These are phyloP conservation scores for Xylariales sp. DNA, from an alignment of 2,329 filamentous ascomycete species.

Conservation along the genomic window DNA sequence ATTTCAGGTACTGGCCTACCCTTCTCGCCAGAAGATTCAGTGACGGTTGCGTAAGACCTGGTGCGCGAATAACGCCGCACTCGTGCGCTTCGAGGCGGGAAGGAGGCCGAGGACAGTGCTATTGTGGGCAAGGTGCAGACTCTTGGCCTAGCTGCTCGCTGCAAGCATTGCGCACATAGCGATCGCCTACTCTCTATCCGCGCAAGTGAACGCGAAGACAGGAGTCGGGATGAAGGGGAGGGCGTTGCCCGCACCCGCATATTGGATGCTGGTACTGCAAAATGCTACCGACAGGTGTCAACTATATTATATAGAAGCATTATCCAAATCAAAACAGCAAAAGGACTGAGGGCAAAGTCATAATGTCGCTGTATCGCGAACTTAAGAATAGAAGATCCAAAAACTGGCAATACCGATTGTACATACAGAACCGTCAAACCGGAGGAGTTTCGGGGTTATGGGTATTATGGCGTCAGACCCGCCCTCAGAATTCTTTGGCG, in stretches of 20 bases:
- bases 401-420: too few species aligned
- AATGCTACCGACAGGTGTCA: background rate
- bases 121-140: too few species aligned
- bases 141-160: background rate
- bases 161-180: conserved; percentile 6
- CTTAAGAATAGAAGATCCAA: too few species aligned
- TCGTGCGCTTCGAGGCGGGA: background rate
- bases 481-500: too few species aligned
- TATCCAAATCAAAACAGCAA: too few species aligned
- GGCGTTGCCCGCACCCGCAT: conserved; percentile 4
- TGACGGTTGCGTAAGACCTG: conserved; percentile 7
- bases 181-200: conserved; percentile 1
- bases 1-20: background rate
- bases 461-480: too few species aligned
- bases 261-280: background rate
- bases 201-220: conserved; percentile 5
- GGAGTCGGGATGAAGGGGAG: conserved; percentile 5
- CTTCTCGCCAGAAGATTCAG: conserved; percentile 5
- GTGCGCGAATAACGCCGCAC: conserved; percentile 3
- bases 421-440: too few species aligned
- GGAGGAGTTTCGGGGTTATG: too few species aligned
- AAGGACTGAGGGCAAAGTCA: too few species aligned
- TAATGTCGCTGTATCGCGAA: too few species aligned
- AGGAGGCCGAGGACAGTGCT: background rate
- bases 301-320: too few species aligned